Conservation (phyloP, 2,329 filamentous ascomycete species). For the Metarhizium guizhouense region DNA sequence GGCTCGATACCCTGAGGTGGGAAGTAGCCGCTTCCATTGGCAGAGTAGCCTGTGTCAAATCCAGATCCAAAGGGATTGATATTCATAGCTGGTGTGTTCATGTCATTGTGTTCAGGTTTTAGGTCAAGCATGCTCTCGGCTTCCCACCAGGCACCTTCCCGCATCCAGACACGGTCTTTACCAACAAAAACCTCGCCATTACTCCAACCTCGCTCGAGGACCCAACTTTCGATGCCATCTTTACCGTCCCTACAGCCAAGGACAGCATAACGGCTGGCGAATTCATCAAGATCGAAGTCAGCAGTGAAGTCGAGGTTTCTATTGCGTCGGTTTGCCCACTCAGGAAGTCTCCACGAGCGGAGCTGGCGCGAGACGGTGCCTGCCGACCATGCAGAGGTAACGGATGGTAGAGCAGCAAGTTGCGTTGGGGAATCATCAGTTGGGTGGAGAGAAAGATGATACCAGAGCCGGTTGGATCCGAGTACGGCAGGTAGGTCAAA, state of each 20-base stretch:
- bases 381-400: conserved; percentile 85
- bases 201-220: conserved; percentile 92
- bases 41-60: conserved; percentile 66
- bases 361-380: conserved; percentile 87
- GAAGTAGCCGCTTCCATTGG: conserved; percentile 62
- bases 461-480: conserved; percentile 85
- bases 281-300: conserved; percentile 92
- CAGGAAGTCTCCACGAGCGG: conserved; percentile 83
- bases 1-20: conserved; percentile 49
- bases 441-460: conserved; percentile 84
- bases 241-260: conserved; percentile 84
- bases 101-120: conserved; percentile 50
- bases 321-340: conserved; percentile 93
- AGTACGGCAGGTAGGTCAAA: conserved; percentile 69
- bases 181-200: conserved; percentile 94
- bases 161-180: conserved; percentile 88
- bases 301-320: conserved; percentile 91
- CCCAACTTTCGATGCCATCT: conserved; percentile 90
- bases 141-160: conserved; percentile 94
- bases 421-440: conserved; percentile 76
- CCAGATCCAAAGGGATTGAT: conserved; percentile 34
- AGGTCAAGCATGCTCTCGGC: conserved; percentile 92
- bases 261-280: conserved; percentile 69
- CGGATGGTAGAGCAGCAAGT: conserved; percentile 61
- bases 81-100: conserved; percentile 24